Evolutionary conservation across 352 stramenopile genomes (phyloP).

Genomic region (Hyaloperonospora arabidopsidis): DNA sequence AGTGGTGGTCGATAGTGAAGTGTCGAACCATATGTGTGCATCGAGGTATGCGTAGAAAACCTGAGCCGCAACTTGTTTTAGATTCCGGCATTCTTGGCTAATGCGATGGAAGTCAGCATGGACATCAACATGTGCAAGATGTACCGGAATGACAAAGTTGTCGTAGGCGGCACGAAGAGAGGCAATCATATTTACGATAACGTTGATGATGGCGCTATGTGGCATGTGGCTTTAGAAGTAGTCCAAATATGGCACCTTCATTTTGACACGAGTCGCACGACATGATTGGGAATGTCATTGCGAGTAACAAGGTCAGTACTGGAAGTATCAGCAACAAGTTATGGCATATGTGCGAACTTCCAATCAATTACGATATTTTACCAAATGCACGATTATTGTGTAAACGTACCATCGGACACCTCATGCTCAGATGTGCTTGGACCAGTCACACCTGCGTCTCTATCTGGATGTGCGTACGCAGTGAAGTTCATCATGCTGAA

Average conservation of each 20-base stretch:
- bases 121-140: background rate
- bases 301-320: background rate
- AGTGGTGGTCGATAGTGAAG: no score
- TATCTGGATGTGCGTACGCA: background rate
- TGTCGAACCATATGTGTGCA: background rate
- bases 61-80: background rate
- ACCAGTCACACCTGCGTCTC: background rate
- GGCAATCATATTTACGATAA: background rate
- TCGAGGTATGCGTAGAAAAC: background rate
- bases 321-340: background rate
- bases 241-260: background rate
- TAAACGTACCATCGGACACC: background rate
- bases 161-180: background rate
- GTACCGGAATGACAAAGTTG: background rate
- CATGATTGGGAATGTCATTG: background rate
- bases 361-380: background rate
- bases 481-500: background rate
- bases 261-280: background rate
- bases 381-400: background rate
- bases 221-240: background rate
- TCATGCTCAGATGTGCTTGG: background rate
- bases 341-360: background rate
- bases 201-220: background rate
- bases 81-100: background rate
- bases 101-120: background rate